Percentiles rank a stretch among this genome's conserved stretches.
Evolutionary conservation across 164 flowering plant genomes (phyloP).

Genomic region (Vitis labrusca): DNA sequence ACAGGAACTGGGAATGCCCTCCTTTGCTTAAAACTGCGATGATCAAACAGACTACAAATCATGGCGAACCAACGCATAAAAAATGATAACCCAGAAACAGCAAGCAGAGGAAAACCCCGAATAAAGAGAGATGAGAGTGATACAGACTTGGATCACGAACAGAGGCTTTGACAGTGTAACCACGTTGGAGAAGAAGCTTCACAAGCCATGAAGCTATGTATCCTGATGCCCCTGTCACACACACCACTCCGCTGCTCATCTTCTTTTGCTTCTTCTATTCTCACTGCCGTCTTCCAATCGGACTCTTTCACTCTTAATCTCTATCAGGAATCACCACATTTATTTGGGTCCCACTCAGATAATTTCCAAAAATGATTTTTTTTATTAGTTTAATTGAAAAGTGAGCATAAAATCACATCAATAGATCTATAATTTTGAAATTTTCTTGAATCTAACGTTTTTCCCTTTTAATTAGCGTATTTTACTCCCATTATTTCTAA

Average conservation of each 20-base stretch:
- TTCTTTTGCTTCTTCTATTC: not conserved
- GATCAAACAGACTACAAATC: not conserved
- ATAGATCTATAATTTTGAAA: no score
- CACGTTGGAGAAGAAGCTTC: slow-evolving; percentile 43
- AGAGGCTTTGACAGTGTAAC: slow-evolving; percentile 53
- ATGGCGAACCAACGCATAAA: not conserved
- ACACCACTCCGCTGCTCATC: slow-evolving; percentile 31
- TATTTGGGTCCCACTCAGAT: no score
- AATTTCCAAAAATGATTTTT: no score
- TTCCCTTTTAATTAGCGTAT: no score
- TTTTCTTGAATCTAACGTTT: no score
- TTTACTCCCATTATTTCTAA: no score
- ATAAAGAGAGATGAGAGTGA: not conserved
- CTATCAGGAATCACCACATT: no score
- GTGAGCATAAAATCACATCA: no score
- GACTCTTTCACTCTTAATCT: no score
- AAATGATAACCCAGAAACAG: not conserved
- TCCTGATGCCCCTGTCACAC: slow-evolving; percentile 55
- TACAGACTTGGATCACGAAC: slow-evolving; percentile 47
- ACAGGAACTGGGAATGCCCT: not conserved
- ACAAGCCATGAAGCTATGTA: slow-evolving; percentile 58
- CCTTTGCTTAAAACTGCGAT: not conserved
- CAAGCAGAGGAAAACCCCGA: not conserved
- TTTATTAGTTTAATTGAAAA: no score
- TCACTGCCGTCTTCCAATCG: not conserved